These are phyloP conservation scores for Ascochyta viciae-villosae DNA, from an alignment of 2,329 filamentous ascomycete species.

Conservation along the genomic window DNA sequence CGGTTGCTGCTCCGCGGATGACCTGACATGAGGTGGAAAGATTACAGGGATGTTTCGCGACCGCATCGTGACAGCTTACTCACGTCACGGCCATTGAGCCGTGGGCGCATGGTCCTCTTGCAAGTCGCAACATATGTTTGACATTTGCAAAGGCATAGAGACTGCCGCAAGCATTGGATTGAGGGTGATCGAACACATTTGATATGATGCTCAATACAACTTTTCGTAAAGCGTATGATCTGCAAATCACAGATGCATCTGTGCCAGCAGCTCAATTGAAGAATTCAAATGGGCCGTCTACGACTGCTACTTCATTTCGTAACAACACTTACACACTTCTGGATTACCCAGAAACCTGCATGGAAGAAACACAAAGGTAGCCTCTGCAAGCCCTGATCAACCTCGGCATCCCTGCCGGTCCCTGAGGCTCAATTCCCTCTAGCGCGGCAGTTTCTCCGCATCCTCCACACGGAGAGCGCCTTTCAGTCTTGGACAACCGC, in stretches of 20 bases:
- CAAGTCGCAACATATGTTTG: not conserved
- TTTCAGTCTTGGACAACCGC: conserved; percentile 4
- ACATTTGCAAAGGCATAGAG: no score
- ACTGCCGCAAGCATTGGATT: not conserved
- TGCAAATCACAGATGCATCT: not conserved
- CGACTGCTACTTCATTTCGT: not conserved
- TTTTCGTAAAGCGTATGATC: not conserved
- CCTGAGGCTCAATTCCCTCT: conserved; percentile 16
- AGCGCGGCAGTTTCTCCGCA: conserved; percentile 19
- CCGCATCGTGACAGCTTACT: conserved; percentile 1
- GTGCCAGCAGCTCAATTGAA: not conserved
- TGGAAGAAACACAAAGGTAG: not conserved
- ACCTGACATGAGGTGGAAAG: not conserved
- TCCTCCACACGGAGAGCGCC: conserved; percentile 2
- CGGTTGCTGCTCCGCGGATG: not conserved
- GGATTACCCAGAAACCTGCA: not conserved
- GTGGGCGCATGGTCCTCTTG: not conserved
- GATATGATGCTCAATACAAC: not conserved
- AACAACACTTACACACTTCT: not conserved
- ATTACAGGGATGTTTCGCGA: conserved; percentile 2
- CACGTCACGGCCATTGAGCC: not conserved
- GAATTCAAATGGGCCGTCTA: not conserved
- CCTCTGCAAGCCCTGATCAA: not conserved
- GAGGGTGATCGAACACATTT: not conserved
- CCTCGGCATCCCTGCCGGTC: conserved; percentile 16